phyloP scores from a whole-genome alignment of 73 alveolate genomes.

The Symbiodinium natans region DNA sequence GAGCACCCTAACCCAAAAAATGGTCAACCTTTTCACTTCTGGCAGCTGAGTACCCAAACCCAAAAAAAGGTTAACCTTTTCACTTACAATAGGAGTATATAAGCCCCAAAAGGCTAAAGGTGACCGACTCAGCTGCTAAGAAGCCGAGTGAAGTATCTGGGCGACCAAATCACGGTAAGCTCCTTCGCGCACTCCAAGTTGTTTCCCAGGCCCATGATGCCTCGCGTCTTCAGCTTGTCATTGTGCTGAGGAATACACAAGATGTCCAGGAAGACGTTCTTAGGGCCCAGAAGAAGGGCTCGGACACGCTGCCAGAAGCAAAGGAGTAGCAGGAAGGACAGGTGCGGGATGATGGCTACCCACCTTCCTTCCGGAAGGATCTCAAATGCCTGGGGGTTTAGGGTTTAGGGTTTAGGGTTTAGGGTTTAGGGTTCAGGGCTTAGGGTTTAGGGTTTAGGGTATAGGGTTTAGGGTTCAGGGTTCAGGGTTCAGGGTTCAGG shows the following conservation, averaged over 20 bases:
- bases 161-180: background rate
- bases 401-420: background rate
- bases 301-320: slow-evolving; percentile 21
- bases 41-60: too few relatives aligned
- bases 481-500: too few relatives aligned
- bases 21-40: too few relatives aligned
- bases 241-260: slow-evolving; percentile 1
- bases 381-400: background rate
- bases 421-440: background rate
- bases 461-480: background rate
- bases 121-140: background rate
- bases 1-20: too few relatives aligned
- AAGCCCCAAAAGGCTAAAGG: background rate
- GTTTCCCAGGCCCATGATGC: background rate
- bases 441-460: background rate
- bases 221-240: slow-evolving; percentile 1
- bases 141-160: background rate
- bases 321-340: background rate
- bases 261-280: slow-evolving; percentile 16
- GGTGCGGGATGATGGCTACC: background rate
- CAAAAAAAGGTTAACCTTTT: too few relatives aligned
- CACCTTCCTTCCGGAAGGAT: background rate
- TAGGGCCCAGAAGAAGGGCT: slow-evolving; percentile 11
- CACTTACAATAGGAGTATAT: background rate
- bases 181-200: background rate